phyloP scores from a whole-genome alignment of 176 grass and related monocot species.

The Stipa capillata region DNA sequence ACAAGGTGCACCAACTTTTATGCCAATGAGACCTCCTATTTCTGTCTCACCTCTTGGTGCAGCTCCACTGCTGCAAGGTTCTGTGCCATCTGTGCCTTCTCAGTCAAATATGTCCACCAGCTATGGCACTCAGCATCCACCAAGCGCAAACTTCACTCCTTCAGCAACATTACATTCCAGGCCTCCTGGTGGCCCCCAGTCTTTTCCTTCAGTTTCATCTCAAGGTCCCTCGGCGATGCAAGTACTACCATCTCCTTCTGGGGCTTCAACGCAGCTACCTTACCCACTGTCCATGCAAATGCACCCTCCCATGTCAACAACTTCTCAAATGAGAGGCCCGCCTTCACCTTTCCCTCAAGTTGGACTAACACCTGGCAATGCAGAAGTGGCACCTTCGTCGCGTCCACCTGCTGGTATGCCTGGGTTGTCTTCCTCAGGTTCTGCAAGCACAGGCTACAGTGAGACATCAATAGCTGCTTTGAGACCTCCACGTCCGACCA shows the following conservation, averaged over 20 bases:
- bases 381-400: constrained; percentile 21
- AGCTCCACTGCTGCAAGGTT: constrained; percentile 9
- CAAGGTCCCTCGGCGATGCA: constrained; percentile 22
- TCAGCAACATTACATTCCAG: constrained; percentile 29
- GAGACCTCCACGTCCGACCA: constrained; percentile 43
- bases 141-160: constrained; percentile 28
- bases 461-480: constrained; percentile 8
- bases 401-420: constrained; percentile 4
- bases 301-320: background rate
- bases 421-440: constrained; percentile 16
- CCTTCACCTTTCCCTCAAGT: constrained; percentile 39
- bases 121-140: constrained; percentile 16
- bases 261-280: background rate
- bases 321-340: constrained; percentile 23
- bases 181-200: constrained; percentile 9
- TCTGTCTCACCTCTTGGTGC: constrained; percentile 24
- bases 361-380: constrained; percentile 19
- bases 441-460: constrained; percentile 6
- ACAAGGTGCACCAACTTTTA: constrained; percentile 6
- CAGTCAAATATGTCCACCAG: constrained; percentile 27
- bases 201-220: constrained; percentile 24
- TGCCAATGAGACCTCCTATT: constrained; percentile 29
- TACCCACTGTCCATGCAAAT: constrained; percentile 17
- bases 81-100: background rate
- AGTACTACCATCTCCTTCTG: constrained; percentile 28